A percentile compares a stretch with the other conserved stretches of the same genome.
Conservation (phyloP, 2,329 filamentous ascomycete species). For the Malbranchea cinnamomea region DNA sequence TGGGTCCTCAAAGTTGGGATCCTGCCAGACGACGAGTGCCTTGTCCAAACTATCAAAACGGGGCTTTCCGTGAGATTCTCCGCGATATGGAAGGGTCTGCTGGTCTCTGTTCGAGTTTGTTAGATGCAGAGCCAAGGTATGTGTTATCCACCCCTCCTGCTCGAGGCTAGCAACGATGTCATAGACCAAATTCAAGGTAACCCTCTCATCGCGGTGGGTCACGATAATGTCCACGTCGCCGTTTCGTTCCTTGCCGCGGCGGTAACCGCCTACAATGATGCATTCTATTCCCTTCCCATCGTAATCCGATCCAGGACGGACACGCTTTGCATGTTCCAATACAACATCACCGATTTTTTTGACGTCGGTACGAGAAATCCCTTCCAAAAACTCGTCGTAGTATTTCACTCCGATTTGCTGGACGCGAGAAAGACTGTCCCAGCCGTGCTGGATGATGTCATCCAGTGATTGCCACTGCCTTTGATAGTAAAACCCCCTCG, state of each 20-base stretch:
- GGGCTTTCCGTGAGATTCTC: constrained; percentile 30
- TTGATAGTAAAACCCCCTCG: constrained; percentile 62
- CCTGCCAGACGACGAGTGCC: constrained; percentile 82
- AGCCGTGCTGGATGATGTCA: constrained; percentile 71
- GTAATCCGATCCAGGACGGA: constrained; percentile 35
- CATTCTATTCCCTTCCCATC: constrained; percentile 36
- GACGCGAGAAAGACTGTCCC: constrained; percentile 56
- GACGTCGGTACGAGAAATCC: constrained; percentile 60
- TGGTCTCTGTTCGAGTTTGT: constrained; percentile 62
- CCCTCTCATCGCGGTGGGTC: constrained; percentile 55
- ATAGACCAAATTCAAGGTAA: constrained; percentile 55
- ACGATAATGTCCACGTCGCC: constrained; percentile 81
- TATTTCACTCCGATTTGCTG: constrained; percentile 93
- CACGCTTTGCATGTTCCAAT: constrained; percentile 48
- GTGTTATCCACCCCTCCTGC: constrained; percentile 55
- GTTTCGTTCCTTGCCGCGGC: constrained; percentile 56
- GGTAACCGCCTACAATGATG: constrained; percentile 64
- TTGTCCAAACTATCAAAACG: constrained; percentile 88
- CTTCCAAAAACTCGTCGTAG: constrained; percentile 66
- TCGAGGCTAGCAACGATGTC: constrained; percentile 61
- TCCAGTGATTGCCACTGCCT: constrained; percentile 71
- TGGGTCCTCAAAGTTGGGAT: constrained; percentile 35
- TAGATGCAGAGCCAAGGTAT: constrained; percentile 58
- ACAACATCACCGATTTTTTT: constrained; percentile 52
- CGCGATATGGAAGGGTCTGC: constrained; percentile 40